Evolutionary conservation across 2,329 filamentous ascomycete genomes (phyloP), one percentile per base, ranked within the genome.

Genomic region (Simplicillium sp.): DNA sequence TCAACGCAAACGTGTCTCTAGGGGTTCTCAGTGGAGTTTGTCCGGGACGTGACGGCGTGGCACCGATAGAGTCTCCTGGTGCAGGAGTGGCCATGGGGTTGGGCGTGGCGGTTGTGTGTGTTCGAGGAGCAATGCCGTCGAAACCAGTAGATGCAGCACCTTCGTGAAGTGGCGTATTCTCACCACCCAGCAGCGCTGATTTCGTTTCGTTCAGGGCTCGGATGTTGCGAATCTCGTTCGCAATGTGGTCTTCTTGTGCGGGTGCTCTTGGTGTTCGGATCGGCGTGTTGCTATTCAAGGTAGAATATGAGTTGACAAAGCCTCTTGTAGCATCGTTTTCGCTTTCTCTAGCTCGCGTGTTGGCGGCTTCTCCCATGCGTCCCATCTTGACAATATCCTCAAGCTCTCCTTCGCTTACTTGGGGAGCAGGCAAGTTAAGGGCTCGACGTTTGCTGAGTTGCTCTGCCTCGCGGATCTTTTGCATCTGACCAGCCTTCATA

Each of bases 341-440:
- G 57, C 85, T 84, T 40, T 80, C 79, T 35, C 77, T 77, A 4
- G 86, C 87, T 58, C 85, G 70, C 47, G 73, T 68, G 53, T 81
- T 88, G 34, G 92, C 92, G 39, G 83, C 81, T 55, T 96, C 88
- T 31, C 90, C 92, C 45, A 88, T 78, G 75, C 94, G 85, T 35
- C 92, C 90, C 88, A 97, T 94, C 69, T 98, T 98, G 48, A 98
- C 87, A 54, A 98, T 97, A 50, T 96, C 89, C 56, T 98, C 92
- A 44, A 98, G 70, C 63, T 98, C 92, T 34, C 80, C 75, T 55
- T 98, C 92, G 59, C 86, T 82, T 52, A 98, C 87, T 64, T 98
- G 92, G 8, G 92, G 92, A 17, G 85, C 71, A 8, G 92, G 92
- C 18, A 98, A 68, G 36, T 82, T 80, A n/a, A 98, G 70, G 7